Conservation (phyloP, 345 rosid species). For the Abelmoschus esculentus region DNA sequence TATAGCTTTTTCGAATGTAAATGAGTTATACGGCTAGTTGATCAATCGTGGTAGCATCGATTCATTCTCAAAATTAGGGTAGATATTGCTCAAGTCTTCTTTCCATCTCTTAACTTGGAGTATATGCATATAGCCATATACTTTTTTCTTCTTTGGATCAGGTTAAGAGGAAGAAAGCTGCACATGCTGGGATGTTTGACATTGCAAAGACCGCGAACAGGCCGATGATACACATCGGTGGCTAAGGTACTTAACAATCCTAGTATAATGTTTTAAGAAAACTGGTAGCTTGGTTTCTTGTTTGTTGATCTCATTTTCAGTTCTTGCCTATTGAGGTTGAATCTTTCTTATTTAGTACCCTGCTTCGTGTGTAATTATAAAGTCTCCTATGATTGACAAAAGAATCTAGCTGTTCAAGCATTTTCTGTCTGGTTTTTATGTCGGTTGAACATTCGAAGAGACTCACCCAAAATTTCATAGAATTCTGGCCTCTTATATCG, state of each 20-base stretch:
- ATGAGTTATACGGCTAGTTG: conserved; percentile 1
- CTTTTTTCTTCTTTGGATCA: conserved; percentile 20
- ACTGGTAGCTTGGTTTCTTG: background rate
- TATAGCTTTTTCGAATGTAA: background rate
- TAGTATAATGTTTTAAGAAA: background rate
- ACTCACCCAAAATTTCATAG: background rate
- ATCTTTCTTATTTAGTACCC: background rate
- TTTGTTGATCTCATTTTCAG: background rate
- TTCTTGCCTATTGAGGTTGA: background rate
- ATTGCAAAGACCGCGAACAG: conserved; percentile 72
- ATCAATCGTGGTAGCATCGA: background rate
- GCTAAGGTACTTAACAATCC: conserved; percentile 29
- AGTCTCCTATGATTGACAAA: background rate
- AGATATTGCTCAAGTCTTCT: background rate
- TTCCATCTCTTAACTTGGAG: background rate
- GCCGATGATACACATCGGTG: conserved; percentile 87
- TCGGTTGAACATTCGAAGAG: background rate
- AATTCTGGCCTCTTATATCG: conserved; percentile 7
- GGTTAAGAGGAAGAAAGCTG: conserved; percentile 74
- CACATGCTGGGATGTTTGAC: conserved; percentile 86
- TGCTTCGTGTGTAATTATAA: background rate
- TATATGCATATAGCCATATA: background rate
- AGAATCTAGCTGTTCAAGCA: background rate
- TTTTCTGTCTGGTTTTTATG: background rate
- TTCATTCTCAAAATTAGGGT: background rate